Evolutionary conservation across 2,329 filamentous ascomycete genomes (phyloP), one percentile per base, ranked within the genome.

Genomic region (Phialophora macrospora): DNA sequence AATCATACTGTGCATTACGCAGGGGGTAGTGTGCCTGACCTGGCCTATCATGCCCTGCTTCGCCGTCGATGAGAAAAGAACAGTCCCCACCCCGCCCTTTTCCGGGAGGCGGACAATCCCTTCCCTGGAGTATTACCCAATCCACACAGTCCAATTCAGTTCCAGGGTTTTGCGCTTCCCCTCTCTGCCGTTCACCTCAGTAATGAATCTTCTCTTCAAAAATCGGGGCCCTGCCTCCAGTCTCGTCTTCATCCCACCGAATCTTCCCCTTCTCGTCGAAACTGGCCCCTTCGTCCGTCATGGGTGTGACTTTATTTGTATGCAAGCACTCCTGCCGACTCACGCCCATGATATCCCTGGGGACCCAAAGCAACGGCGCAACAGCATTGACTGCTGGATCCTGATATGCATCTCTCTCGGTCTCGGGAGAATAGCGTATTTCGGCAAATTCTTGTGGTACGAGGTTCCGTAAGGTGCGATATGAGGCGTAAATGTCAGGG

Each of bases 281-380:
- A 57, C 80, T 84, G 52, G 90, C 90, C 20, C 88, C 90, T 70
- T 92, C 90, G 71, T 97, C 92, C 0, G 90, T 93, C 69, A 96
- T 94, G 1, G 88, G 86, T 32, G 92, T 90, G 34, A 91, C 84
- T 72, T 85, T 86, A 70, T 82, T 82, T 0, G 90, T 90, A 72
- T 95, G 90, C 12, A 82, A 82, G 60, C 95, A 83, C 77, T 96
- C 93, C 75, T 96, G 90, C 72, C 83, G 83, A 61, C 88, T 92
- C 49, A 97, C 85, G 9, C 92, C 90, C 26, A 88, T 85, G 1
- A 84, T 79, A 73, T 97, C 93, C 64, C 86, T 83, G 0, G 93
- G 92, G 62, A 97, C 90, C 93, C 93, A 97, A n/a, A 97, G 81
- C 32, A 92, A 79, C 1, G 91, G 90, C 1, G 85, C 78, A 71